Evolutionary conservation across 345 rosid species (phyloP), one percentile per base, ranked within the genome.

Genomic region (Populus simonii): DNA sequence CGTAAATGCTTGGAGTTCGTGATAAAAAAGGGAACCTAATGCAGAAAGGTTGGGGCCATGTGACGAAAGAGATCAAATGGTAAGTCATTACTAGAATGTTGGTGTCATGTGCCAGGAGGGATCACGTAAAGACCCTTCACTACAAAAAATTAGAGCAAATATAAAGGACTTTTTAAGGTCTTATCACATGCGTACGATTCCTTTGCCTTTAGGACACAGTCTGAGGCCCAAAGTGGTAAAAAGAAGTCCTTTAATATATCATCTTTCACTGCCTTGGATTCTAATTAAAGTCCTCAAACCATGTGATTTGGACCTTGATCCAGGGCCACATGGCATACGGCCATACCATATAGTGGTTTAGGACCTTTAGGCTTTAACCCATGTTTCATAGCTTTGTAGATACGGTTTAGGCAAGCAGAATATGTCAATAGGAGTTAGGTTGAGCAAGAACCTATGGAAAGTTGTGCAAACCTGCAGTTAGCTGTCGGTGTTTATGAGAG

Each of bases 81-180:
- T 1, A 63, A 62, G 70, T 67, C 70, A 74, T 35, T 77, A 61
- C 25, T 41, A 74, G 80, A 80, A 83, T 83, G 83, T 75, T 80
- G 81, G 78, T 73, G 57, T 75, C 90, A 87, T 85, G 88, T 87
- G 88, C 83, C 66, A 36, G n/a, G 47, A 80, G 73, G 67, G 78
- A 77, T 72, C 72, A 74, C 70, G 9, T 39, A 78, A 68, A 74
- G 13, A 65, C 17, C 22, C 66, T 78, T 86, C 77, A 70, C 66
- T 78, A 29, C 65, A 79, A 69, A 76, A 33, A 49, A 76, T 73
- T 72, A 72, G 81, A 72, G 8, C 74, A 62, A 45, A 16, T 79
- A 70, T 79, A 62, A 65, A 76, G 65, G 69, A 35, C 62, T 9
- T 81, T 83, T 71, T 39, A 78, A 75, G 78, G 61, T 72, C 75